Base-by-base conservation (phyloP, 345 rosid species). In the Aethionema arabicum region DNA sequence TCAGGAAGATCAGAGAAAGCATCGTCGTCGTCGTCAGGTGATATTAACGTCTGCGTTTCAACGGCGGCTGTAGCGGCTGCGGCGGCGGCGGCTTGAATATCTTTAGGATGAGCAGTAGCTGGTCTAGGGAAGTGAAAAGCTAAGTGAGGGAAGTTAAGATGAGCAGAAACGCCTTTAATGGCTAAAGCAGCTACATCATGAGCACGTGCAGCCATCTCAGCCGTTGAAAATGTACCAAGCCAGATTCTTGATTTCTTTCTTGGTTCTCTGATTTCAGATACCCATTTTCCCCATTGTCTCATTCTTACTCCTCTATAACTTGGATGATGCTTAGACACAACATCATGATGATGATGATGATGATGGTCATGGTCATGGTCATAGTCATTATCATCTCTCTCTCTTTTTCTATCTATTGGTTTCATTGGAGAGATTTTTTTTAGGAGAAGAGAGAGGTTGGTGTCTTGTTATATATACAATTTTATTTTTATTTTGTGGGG, bases 221-320 rank as follows among this genome's bases (percentile, higher is more conserved):
- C 76, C 16, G 86, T 88, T 55, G 88, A 60, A 83, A 91, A 91
- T 4, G 98, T 91, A 3, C 98, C 98, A 3, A 91, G 85, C 98
- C 98, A 91, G 85, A 91, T 91, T 81, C 98, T 81, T 69, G 65
- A 84, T 80, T 91, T 91, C 80, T 91, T 91, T 52, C 90, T 73
- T 30, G 98, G 98, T 67, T 91, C 90, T 31, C 98, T 79, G 79
- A 91, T 91, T 80, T 91, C 98, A 6, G 98, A 91, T 6, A 91
- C 98, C 98, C 98, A 91, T 66, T 91, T 91, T 0, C 98, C 98
- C 98, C 98, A 91, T 12, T 90, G 67, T 66, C 98, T 74, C 95
- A 84, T 88, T 74, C 98, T 79, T 29, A 91, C 98, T 10, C 98
- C 98, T 40, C 95, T 66, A 69, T 72, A 91, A 39, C 75, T 77